Base-by-base conservation (phyloP, 257 asterid species). In the Anisodus tanguticus region DNA sequence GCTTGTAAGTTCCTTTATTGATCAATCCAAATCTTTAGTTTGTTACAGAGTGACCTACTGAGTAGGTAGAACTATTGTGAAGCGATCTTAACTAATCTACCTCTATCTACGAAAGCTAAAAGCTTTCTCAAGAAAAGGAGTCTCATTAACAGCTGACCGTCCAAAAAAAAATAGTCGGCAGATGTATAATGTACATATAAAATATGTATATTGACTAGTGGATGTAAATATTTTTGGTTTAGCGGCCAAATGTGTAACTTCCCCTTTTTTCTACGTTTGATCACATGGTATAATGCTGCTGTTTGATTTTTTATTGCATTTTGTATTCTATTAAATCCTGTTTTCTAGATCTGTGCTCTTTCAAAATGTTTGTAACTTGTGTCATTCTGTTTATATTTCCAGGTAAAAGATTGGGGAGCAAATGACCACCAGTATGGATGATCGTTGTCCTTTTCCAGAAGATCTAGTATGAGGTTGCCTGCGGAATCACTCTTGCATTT, bases 401-500 rank as follows among this genome's bases (percentile, higher is more conserved):
- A 59, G 66, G 66, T 59, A n/a, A 59, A 16, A 59, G 10, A 17
- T n/a, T 59, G 9, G 31, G 66, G 31, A 59, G 66, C 10, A 17
- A 59, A n/a, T 6, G 22, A 59, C 8, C 57, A 43, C 55, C 79
- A 17, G 31, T 70, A 70, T 70, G 79, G 79, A 43, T 70, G 35
- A 51, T 13, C 43, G 11, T 10, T 68, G 77, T 39, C 19, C 83
- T 83, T 49, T 86, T 22, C 88, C 87, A 3, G 87, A 80, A 60
- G 93, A 89, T 57, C 68, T 83, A 22, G 47, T 90, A 60, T 3
- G 60, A 22, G 90, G 83, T 83, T 87, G 85, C 85, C 90, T 1
- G 91, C 87, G 70, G 87, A 89, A 81, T 59, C 85, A 72, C 82
- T 90, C 54, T 51, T 59, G 72, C 86, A 26, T 79, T 90, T 82